phyloP scores from a whole-genome alignment of 1,139 yeast species.

The Petasospora fabianii region DNA sequence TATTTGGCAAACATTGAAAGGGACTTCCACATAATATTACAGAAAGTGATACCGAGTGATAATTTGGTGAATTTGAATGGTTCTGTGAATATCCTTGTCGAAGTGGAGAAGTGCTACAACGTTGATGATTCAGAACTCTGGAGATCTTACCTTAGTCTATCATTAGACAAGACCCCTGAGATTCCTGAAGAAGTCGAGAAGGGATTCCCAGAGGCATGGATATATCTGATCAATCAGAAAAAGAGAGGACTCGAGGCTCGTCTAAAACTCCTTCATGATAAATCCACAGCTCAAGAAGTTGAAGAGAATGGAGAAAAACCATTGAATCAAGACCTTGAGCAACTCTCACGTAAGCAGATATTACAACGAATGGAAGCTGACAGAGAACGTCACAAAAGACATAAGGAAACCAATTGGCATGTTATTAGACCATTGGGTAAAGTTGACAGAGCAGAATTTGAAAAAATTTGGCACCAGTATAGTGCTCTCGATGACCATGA shows the following conservation, averaged over 20 bases:
- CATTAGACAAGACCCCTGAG: constrained; percentile 5
- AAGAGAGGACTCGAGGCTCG: constrained; percentile 51
- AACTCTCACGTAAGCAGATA: constrained; percentile 49
- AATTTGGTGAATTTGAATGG: constrained; percentile 21
- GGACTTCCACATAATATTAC: constrained; percentile 19
- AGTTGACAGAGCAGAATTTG: constrained; percentile 54
- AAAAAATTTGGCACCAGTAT: constrained; percentile 51
- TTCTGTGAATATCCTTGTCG: constrained; percentile 18
- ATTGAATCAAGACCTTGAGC: constrained; percentile 20
- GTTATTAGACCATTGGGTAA: constrained; percentile 42
- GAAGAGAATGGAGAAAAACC: too few relatives aligned
- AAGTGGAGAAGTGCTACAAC: constrained; percentile 17
- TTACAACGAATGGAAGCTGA: constrained; percentile 83
- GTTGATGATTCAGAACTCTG: constrained; percentile 10
- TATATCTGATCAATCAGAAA: constrained; percentile 43
- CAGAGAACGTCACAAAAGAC: constrained; percentile 75
- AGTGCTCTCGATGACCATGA: constrained; percentile 47
- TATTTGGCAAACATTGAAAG: constrained; percentile 35
- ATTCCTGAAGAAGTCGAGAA: constrained; percentile 3
- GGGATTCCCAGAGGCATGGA: constrained; percentile 41
- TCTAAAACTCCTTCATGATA: constrained; percentile 10
- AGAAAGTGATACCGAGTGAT: constrained; percentile 21
- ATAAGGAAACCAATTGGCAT: constrained; percentile 74
- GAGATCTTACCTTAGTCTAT: constrained; percentile 7
- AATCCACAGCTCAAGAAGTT: constrained; percentile 22